Evolutionary conservation across 2,329 filamentous ascomycete species (phyloP).

Genomic region (Sodiomyces alkalinus): DNA sequence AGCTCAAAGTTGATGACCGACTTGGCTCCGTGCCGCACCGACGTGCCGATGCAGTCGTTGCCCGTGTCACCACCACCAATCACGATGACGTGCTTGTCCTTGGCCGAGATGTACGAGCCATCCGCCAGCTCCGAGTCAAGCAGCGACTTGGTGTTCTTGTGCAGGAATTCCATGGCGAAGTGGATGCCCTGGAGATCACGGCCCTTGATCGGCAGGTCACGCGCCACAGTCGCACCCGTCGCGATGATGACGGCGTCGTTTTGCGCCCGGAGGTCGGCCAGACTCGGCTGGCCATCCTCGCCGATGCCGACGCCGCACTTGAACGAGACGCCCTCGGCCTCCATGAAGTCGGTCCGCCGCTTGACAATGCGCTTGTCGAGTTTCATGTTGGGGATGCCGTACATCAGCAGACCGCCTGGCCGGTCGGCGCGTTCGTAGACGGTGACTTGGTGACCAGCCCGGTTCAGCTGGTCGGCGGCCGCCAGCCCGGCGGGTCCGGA

Average conservation of each 20-base stretch:
- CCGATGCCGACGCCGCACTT: conserved; percentile 66
- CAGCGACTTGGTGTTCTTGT: conserved; percentile 94
- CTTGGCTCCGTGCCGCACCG: conserved; percentile 87
- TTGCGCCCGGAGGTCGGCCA: conserved; percentile 56
- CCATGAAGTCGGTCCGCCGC: conserved; percentile 90
- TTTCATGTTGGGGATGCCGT: conserved; percentile 99
- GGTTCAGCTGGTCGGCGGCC: conserved; percentile 85
- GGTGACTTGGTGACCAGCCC: conserved; percentile 74
- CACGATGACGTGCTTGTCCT: conserved; percentile 89
- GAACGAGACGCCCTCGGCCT: conserved; percentile 72
- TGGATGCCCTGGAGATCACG: conserved; percentile 83
- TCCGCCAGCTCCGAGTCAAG: conserved; percentile 82
- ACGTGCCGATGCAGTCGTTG: conserved; percentile 96
- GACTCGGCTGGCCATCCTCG: conserved; percentile 45
- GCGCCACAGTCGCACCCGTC: conserved; percentile 83
- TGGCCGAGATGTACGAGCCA: conserved; percentile 79
- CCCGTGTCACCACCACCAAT: conserved; percentile 97
- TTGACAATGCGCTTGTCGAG: conserved; percentile 96
- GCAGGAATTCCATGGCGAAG: conserved; percentile 93
- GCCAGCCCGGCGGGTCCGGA: conserved; percentile 87
- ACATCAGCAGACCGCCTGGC: conserved; percentile 86
- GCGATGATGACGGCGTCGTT: conserved; percentile 81
- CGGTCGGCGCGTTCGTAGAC: conserved; percentile 90
- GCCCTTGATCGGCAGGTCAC: conserved; percentile 81
- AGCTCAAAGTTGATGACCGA: conserved; percentile 95